Base-by-base conservation (phyloP, 805 yeast genomes). In the Phaffomyces opuntiae region DNA sequence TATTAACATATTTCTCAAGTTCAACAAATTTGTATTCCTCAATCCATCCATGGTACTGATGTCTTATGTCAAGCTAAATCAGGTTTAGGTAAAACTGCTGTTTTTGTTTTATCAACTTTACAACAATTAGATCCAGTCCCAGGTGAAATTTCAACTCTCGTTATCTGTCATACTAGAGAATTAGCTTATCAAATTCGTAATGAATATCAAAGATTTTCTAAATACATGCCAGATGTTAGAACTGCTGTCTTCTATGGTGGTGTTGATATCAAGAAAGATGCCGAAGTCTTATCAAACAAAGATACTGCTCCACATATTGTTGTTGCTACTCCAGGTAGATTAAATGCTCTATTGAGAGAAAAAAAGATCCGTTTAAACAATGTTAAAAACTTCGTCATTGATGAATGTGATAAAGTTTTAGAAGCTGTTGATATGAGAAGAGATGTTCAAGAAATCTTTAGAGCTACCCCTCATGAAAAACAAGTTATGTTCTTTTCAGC, bases 401-500 rank as follows among this genome's bases (percentile, higher is more conserved):
- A 91, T 67, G 99, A 91, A 76, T 93, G 98, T 82, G 99, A 91
- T 74, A 89, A 90, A 73, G 98, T 91, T 47, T 78, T 91, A 67
- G 98, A 93, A 73, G 73, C 81, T 46, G 62, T 83, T 61, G 95
- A 85, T 61, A 91, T 91, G 99, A 87, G 99, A 77, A 83, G 96
- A 68, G 99, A 91, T 64, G 96, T 91, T 49, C 99, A 91, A 75
- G 98, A 91, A 65, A 86, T 93, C 54, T 91, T 93, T 81, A 83
- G 96, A 69, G 87, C 87, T 50, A 91, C 99, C 43, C 99, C 99
- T 55, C 95, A 87, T 70, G 96, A 91, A 67, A 91, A 91, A 72
- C 99, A 91, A 74, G 98, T 93, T 47, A 90, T 93, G 98, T 91
- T 91, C 96, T 91, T 91, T 70, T 86, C 96, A 50, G 99, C 99